Percentiles rank a stretch among this genome's conserved stretches.
Evolutionary conservation across 2,329 filamentous ascomycete genomes (phyloP).

Genomic region (Cercospora nicotianae): DNA sequence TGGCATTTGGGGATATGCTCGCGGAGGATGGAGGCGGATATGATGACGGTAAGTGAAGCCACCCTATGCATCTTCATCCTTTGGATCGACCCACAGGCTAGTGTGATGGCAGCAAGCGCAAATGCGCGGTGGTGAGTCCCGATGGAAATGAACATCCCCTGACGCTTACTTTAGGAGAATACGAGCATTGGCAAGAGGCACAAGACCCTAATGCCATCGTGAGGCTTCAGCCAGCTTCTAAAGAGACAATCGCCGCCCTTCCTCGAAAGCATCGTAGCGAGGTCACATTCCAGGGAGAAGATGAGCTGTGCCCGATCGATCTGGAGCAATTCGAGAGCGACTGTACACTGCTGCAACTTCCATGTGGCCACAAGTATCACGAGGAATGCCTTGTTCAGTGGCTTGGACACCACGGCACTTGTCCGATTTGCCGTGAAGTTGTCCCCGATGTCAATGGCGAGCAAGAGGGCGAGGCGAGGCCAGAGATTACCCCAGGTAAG

Average conservation of each 20-base stretch:
- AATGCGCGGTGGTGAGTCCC: not conserved
- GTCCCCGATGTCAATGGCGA: constrained; percentile 13
- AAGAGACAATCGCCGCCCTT: constrained; percentile 26
- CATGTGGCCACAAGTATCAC: constrained; percentile 29
- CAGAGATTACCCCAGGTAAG: not conserved
- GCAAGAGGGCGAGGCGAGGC: not conserved
- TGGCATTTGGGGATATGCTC: constrained; percentile 31
- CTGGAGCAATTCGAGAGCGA: constrained; percentile 22
- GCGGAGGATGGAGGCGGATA: constrained; percentile 15
- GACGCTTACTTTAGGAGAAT: constrained; percentile 6
- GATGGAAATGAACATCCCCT: constrained; percentile 14
- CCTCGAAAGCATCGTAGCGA: constrained; percentile 20
- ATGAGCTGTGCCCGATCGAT: constrained; percentile 25
- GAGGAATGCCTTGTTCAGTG: constrained; percentile 29
- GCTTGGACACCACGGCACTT: constrained; percentile 27
- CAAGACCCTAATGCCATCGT: constrained; percentile 28
- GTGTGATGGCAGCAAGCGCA: not conserved
- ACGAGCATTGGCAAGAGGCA: constrained; percentile 30
- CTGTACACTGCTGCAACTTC: constrained; percentile 22
- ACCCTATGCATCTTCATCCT: not conserved
- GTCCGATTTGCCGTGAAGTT: constrained; percentile 28
- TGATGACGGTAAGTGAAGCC: not conserved
- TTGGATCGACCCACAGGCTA: not conserved
- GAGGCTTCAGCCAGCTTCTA: constrained; percentile 20
- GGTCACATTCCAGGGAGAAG: constrained; percentile 16